phyloP scores from a whole-genome alignment of 2,329 filamentous ascomycete species.

The Pestalotiopsis sp. region DNA sequence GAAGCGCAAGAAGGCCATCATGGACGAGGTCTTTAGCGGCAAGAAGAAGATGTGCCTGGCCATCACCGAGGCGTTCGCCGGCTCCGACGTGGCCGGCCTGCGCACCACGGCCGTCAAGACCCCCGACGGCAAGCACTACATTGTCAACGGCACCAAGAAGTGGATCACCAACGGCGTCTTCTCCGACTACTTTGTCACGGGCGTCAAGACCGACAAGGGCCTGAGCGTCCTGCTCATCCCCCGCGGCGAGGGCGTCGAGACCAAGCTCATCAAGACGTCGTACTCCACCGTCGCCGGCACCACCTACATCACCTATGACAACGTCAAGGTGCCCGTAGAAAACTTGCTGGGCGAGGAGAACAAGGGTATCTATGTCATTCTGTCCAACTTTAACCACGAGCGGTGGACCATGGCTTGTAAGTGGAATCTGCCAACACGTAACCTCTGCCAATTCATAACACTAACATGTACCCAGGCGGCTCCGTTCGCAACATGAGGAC shows the following conservation, averaged over 20 bases:
- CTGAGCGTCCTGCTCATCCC: constrained; percentile 78
- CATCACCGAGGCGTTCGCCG: constrained; percentile 87
- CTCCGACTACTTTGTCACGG: constrained; percentile 82
- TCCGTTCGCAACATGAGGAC: constrained; percentile 37
- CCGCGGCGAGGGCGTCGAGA: constrained; percentile 74
- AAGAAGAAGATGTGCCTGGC: constrained; percentile 89
- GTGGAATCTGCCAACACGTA: constrained; percentile 24
- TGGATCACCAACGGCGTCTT: constrained; percentile 86
- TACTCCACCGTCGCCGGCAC: constrained; percentile 82
- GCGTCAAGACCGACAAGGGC: constrained; percentile 78
- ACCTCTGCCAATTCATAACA: neutral
- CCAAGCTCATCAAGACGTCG: constrained; percentile 76
- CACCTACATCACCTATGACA: constrained; percentile 80
- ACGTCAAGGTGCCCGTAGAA: constrained; percentile 81
- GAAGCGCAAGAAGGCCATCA: constrained; percentile 66
- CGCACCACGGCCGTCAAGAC: constrained; percentile 80
- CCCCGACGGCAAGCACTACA: constrained; percentile 73
- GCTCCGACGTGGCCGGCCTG: constrained; percentile 79
- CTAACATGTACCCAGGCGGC: constrained; percentile 24
- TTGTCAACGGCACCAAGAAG: constrained; percentile 77
- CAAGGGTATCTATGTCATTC: constrained; percentile 82
- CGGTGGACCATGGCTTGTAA: constrained; percentile 74
- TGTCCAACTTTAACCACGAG: constrained; percentile 90
- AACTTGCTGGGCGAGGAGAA: constrained; percentile 82
- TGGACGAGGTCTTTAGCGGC: constrained; percentile 74